phyloP scores from a whole-genome alignment of 2,329 filamentous ascomycete genomes.

The Aureobasidium sp. region DNA sequence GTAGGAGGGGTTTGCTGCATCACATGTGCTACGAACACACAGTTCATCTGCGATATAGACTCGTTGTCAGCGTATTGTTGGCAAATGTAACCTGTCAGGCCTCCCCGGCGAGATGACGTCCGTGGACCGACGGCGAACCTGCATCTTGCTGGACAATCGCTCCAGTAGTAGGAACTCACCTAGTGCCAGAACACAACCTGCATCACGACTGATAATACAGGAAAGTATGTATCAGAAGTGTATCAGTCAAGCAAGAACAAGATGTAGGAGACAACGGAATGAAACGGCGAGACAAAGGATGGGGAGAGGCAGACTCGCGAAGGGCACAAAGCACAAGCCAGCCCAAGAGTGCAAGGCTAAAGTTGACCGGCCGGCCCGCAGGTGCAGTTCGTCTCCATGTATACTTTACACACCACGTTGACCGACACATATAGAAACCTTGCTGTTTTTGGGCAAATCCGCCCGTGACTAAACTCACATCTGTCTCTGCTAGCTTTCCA shows the following conservation, averaged over 20 bases:
- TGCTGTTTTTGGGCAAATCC: neutral
- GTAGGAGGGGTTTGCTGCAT: constrained; percentile 8
- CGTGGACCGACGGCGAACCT: neutral
- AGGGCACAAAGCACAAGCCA: constrained; percentile 5
- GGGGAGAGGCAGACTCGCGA: neutral
- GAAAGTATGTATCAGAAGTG: neutral
- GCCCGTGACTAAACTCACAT: neutral
- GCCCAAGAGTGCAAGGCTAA: neutral
- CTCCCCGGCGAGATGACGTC: constrained; percentile 14
- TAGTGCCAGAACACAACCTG: constrained; percentile 6
- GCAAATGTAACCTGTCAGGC: constrained; percentile 11
- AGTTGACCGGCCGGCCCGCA: constrained; percentile 10
- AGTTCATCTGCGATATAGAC: neutral
- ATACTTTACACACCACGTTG: constrained; percentile 6
- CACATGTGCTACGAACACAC: constrained; percentile 12
- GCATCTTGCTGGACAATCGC: constrained; percentile 2
- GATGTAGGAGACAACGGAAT: constrained; percentile 7
- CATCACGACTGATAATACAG: constrained; percentile 13
- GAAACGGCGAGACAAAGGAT: constrained; percentile 7
- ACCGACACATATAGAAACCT: neutral
- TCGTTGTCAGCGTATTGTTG: constrained; percentile 9
- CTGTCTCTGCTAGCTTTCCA: neutral
- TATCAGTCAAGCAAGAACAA: neutral
- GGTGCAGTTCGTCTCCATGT: neutral
- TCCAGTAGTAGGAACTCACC: neutral